Conservation (phyloP, 441 rosid species). For the Croton setiger region DNA sequence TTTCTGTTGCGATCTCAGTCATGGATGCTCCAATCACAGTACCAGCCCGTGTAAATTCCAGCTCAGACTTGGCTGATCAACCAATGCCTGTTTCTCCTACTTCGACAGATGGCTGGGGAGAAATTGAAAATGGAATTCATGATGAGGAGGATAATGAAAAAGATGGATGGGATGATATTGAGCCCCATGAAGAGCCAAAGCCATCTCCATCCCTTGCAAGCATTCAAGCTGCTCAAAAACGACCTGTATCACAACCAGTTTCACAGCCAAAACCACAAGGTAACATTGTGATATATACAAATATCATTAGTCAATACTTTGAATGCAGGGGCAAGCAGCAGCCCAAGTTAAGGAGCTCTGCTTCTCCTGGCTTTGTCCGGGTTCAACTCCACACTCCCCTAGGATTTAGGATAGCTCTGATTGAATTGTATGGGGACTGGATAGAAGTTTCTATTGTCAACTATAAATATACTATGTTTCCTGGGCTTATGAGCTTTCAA, state of each 20-base stretch:
- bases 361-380: too few relatives aligned
- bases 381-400: too few relatives aligned
- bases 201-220: slow-evolving; percentile 72
- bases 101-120: slow-evolving; percentile 99
- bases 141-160: slow-evolving; percentile 70
- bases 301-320: background rate
- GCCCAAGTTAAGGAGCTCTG: too few relatives aligned
- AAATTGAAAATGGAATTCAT: slow-evolving; percentile 74
- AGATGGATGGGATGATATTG: slow-evolving; percentile 98
- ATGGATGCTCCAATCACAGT: slow-evolving; percentile 52
- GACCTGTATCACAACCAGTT: slow-evolving; percentile 60
- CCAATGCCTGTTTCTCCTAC: slow-evolving; percentile 80
- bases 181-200: slow-evolving; percentile 89
- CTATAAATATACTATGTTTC: background rate
- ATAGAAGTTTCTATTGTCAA: background rate
- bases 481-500: background rate
- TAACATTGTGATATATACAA: slow-evolving; percentile 24
- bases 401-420: too few relatives aligned
- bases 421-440: background rate
- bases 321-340: too few relatives aligned
- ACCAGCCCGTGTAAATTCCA: slow-evolving; percentile 53
- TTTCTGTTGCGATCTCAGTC: slow-evolving; percentile 38
- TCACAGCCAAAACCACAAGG: slow-evolving; percentile 75
- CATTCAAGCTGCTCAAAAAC: slow-evolving; percentile 96
- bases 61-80: slow-evolving; percentile 69